Percentiles rank a stretch among this genome's conserved stretches.
Evolutionary conservation across 2,329 filamentous ascomycete species (phyloP).

Genomic region (Botrytis galanthina): DNA sequence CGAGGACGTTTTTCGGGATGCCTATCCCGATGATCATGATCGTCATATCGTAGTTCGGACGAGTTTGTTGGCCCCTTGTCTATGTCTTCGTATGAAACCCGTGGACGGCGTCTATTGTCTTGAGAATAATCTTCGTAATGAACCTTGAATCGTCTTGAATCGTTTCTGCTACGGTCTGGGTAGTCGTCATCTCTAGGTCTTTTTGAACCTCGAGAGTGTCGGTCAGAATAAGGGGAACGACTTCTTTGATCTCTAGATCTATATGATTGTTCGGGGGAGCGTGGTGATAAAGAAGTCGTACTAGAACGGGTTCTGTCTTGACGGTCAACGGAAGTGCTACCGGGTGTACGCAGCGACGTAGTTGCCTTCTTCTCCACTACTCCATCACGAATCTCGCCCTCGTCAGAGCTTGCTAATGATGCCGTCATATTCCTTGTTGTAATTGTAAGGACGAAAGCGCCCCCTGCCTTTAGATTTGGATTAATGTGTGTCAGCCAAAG

Average conservation of each 20-base stretch:
- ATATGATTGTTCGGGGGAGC: constrained; percentile 40
- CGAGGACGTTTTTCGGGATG: constrained; percentile 54
- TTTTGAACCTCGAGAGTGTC: constrained; percentile 57
- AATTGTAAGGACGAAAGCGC: constrained; percentile 34
- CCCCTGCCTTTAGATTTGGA: constrained; percentile 37
- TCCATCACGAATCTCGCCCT: constrained; percentile 82
- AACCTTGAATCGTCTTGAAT: constrained; percentile 59
- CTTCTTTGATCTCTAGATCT: constrained; percentile 49
- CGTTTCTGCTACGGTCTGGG: constrained; percentile 47
- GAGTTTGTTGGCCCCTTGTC: constrained; percentile 43
- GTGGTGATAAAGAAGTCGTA: constrained; percentile 39
- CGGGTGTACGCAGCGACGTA: constrained; percentile 74
- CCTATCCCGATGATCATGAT: constrained; percentile 53
- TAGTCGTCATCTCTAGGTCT: constrained; percentile 63
- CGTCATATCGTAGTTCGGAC: constrained; percentile 46
- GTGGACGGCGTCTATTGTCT: constrained; percentile 49
- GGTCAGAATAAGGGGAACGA: constrained; percentile 53
- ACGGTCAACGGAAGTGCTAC: constrained; percentile 87
- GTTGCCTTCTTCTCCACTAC: constrained; percentile 88
- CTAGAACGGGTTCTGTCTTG: constrained; percentile 69
- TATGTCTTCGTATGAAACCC: constrained; percentile 55
- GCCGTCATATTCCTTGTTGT: constrained; percentile 45
- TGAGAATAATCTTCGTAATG: constrained; percentile 57
- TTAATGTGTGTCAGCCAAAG: constrained; percentile 41
- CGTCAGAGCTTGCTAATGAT: constrained; percentile 66